Conservation (phyloP, 805 yeast genomes). For the Candida nitratophila region DNA sequence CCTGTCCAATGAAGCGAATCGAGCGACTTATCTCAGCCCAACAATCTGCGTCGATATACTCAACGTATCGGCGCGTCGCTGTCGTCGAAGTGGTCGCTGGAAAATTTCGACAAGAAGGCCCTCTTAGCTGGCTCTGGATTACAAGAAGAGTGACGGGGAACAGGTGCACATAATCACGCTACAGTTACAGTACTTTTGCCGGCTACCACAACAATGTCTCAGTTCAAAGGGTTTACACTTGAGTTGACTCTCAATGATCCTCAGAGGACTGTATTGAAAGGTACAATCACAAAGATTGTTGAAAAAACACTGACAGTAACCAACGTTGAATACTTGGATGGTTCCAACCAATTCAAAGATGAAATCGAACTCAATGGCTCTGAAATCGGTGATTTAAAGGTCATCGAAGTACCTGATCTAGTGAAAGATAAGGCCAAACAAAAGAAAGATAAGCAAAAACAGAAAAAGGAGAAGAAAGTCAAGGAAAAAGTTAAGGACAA, state of each 20-base stretch:
- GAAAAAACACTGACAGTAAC: slow-evolving; percentile 20
- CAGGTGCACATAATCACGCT: no score
- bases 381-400: slow-evolving; percentile 47
- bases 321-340: slow-evolving; percentile 25
- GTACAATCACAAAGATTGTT: slow-evolving; percentile 14
- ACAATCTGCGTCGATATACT: no score
- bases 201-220: slow-evolving; percentile 20
- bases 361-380: slow-evolving; percentile 21
- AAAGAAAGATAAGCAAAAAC: slow-evolving; percentile 11
- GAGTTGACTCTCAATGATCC: slow-evolving; percentile 34
- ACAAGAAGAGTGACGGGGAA: no score
- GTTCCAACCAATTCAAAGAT: slow-evolving; percentile 11
- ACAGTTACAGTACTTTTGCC: neutral
- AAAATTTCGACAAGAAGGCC: no score
- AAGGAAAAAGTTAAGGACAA: slow-evolving; percentile 4
- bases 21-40: no score
- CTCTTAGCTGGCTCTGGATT: no score
- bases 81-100: no score
- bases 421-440: slow-evolving; percentile 18
- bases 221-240: slow-evolving; percentile 40
- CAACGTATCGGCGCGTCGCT: no score
- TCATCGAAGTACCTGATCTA: slow-evolving; percentile 42
- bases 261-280: neutral
- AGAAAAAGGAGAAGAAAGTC: slow-evolving; percentile 5
- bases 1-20: no score